Percentiles rank a stretch among this genome's conserved stretches.
These are phyloP conservation scores for Tulasnella calospora DNA, from an alignment of 768 basidiomycete species.

Conservation along the genomic window DNA sequence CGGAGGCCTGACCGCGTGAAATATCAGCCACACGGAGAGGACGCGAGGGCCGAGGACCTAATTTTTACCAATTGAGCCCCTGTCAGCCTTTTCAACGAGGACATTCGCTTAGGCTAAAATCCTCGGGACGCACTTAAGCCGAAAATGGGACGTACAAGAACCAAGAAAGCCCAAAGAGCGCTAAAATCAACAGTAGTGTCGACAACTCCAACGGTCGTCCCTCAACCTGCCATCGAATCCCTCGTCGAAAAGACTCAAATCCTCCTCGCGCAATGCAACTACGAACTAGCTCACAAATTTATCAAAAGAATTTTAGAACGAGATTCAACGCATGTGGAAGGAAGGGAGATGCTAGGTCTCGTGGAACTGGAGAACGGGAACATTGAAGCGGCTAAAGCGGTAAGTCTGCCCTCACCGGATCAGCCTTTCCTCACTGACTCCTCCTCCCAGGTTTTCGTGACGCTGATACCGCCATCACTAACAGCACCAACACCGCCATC, in stretches of 20 bases:
- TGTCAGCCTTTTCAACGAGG: background rate
- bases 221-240: conserved; percentile 47
- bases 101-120: background rate
- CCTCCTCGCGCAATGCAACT: conserved; percentile 80
- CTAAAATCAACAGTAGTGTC: background rate
- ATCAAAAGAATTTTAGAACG: conserved; percentile 60
- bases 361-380: conserved; percentile 75
- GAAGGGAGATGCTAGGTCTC: conserved; percentile 76
- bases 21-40: too few species aligned
- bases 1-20: conserved; percentile 19
- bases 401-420: conserved; percentile 38
- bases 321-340: conserved; percentile 59
- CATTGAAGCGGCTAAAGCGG: conserved; percentile 62
- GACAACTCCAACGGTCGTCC: conserved; percentile 15
- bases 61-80: conserved; percentile 21
- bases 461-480: conserved; percentile 54
- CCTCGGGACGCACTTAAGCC: background rate
- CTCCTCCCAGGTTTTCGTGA: conserved; percentile 53
- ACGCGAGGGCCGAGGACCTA: background rate
- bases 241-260: conserved; percentile 72
- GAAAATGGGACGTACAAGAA: conserved; percentile 23
- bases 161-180: background rate
- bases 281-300: conserved; percentile 69
- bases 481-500: conserved; percentile 56
- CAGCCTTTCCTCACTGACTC: background rate